Base-by-base conservation (phyloP, 495 filamentous ascomycete species). In the Lineolata rhizophorae region DNA sequence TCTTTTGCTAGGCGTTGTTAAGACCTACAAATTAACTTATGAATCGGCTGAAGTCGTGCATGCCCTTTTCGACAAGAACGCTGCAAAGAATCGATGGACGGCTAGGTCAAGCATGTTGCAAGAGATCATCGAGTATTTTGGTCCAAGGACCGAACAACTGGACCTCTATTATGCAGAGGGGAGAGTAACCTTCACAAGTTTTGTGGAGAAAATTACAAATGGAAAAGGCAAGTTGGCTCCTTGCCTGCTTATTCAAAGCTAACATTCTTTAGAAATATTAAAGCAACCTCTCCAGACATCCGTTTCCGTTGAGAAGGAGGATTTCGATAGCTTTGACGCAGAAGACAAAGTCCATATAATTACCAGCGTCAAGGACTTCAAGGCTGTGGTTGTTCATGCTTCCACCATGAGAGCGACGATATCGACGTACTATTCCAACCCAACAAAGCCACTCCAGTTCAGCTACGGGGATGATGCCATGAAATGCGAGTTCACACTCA, bases 221-320 rank as follows among this genome's bases (percentile, higher is more conserved):
- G 81, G 79, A 8, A 87, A 78, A 59, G 76, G 80, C 80, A 52
- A 18, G 5, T 1, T 28, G 15, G 14, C 13, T 22, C 19, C 6
- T 53, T 32, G 12, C 5, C 4, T 27, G 4, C 20, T 17, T 29
- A 4, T 16, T 30, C 1, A 22, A 24, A n/a, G 24, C 13, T 36
- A 18, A 18, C 15, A 15, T 14, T 21, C 10, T 20, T 19, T 29
- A 84, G 83, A 92, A 42, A 69, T 91, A 19, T 62, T 97, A 27
- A 93, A 91, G 52, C 78, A 91, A 50, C 85, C 87, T 2, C 64
- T 97, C 11, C 81, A 93, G 36, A 97, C 87, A 4, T 81, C 78
- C 10, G 77, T 97, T 19, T 70, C 84, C 3, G 65, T 92, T 14
- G 79, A 90, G 42, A 76, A 70, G 36, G 61, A 69, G 27, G 84